Percentiles rank a stretch among this genome's conserved stretches.
phyloP scores from a whole-genome alignment of 176 grass and related monocot genomes.

The Coix lacrymajobi region DNA sequence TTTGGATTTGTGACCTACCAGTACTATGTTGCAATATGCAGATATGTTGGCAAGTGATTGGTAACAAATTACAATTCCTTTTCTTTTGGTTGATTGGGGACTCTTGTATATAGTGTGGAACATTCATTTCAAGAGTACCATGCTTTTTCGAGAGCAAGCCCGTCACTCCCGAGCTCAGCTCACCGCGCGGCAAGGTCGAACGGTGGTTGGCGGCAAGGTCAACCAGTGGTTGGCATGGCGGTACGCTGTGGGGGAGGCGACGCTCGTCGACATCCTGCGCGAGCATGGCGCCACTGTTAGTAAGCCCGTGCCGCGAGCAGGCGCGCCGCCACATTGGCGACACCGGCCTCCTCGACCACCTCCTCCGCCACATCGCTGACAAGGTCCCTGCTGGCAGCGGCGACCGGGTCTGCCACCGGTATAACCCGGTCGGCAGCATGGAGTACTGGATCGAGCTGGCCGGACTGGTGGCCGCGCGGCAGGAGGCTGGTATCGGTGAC shows the following conservation, averaged over 20 bases:
- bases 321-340: conserved; percentile 56
- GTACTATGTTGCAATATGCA: too few relatives aligned
- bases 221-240: conserved; percentile 49
- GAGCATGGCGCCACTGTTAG: conserved; percentile 19
- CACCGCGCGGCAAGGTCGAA: conserved; percentile 1
- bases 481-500: conserved; percentile 43
- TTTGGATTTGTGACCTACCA: too few relatives aligned
- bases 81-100: too few relatives aligned
- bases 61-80: too few relatives aligned
- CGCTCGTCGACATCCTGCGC: conserved; percentile 37
- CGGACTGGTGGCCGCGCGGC: conserved; percentile 29
- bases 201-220: conserved; percentile 26
- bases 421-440: conserved; percentile 52
- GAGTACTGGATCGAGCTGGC: conserved; percentile 88
- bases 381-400: conserved; percentile 31
- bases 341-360: conserved; percentile 79
- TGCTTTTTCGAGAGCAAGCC: background rate
- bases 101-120: too few relatives aligned
- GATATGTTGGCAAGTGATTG: too few relatives aligned
- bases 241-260: conserved; percentile 41
- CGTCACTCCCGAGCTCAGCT: background rate
- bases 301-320: conserved; percentile 28
- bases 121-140: too few relatives aligned
- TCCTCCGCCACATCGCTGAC: conserved; percentile 55
- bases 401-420: conserved; percentile 46